Evolutionary conservation across 2,329 filamentous ascomycete species (phyloP).

Genomic region (Phyllosticta ampelicida): DNA sequence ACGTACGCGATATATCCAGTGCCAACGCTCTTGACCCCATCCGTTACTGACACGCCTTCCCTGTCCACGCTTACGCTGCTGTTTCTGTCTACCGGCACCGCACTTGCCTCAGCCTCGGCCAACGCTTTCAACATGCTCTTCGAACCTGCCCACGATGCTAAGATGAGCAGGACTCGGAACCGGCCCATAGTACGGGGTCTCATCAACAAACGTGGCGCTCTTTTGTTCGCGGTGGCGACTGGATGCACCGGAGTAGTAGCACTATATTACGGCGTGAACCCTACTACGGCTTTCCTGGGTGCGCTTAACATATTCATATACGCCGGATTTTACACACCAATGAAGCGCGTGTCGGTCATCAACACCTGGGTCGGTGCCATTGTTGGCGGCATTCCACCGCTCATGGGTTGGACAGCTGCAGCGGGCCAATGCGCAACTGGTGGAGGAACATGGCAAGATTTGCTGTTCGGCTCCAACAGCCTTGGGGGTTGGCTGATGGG

Average conservation of each 20-base stretch:
- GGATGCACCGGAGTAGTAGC: constrained; percentile 58
- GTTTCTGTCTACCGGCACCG: constrained; percentile 83
- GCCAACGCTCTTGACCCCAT: constrained; percentile 67
- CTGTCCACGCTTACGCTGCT: constrained; percentile 83
- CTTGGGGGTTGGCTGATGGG: constrained; percentile 84
- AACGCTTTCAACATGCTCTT: constrained; percentile 98
- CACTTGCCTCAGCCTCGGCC: constrained; percentile 78
- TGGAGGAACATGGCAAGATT: constrained; percentile 55
- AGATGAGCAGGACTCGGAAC: constrained; percentile 89
- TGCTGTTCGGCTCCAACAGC: constrained; percentile 58
- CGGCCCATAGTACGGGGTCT: constrained; percentile 77
- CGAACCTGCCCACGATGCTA: constrained; percentile 78
- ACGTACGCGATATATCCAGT: constrained; percentile 91
- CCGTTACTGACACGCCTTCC: constrained; percentile 59
- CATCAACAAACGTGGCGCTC: constrained; percentile 58
- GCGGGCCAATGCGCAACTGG: constrained; percentile 67
- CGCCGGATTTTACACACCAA: constrained; percentile 81
- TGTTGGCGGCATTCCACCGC: constrained; percentile 82
- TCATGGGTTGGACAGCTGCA: constrained; percentile 97
- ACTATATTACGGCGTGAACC: constrained; percentile 85
- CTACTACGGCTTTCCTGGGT: constrained; percentile 79
- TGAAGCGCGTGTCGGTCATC: constrained; percentile 74
- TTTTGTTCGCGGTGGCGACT: constrained; percentile 67
- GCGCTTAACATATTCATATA: constrained; percentile 80
- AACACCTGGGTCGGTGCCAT: constrained; percentile 96